Evolutionary conservation across 2,329 filamentous ascomycete genomes (phyloP).

Genomic region (Fusarium sp.): DNA sequence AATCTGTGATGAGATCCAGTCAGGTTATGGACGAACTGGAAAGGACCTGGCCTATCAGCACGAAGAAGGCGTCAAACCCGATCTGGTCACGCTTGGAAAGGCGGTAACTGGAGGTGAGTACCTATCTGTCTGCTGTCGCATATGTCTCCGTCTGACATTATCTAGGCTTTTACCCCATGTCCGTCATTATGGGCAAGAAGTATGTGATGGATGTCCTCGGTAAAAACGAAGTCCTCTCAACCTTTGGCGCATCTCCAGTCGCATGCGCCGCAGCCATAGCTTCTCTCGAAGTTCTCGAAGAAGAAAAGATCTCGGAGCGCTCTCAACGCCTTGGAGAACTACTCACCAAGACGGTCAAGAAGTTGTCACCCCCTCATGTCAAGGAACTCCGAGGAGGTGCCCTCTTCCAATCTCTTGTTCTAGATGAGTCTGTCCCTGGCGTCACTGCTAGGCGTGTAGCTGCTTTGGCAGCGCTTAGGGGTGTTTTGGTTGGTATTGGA

Average conservation of each 20-base stretch:
- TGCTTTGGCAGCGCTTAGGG: background rate
- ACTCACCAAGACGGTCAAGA: slow-evolving; percentile 1
- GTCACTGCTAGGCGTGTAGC: slow-evolving; percentile 11
- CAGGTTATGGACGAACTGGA: slow-evolving; percentile 92
- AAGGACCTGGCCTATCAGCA: slow-evolving; percentile 90
- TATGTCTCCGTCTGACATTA: too few relatives aligned
- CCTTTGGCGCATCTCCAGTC: background rate
- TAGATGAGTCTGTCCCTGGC: slow-evolving; percentile 6
- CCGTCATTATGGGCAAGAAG: slow-evolving; percentile 12
- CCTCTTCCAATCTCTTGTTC: slow-evolving; percentile 22
- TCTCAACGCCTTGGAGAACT: slow-evolving; percentile 16
- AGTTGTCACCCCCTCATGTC: slow-evolving; percentile 3
- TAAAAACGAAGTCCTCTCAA: slow-evolving; percentile 9
- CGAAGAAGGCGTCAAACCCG: slow-evolving; percentile 84
- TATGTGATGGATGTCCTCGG: slow-evolving; percentile 2
- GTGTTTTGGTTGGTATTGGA: slow-evolving; percentile 12
- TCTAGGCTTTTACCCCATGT: slow-evolving; percentile 17
- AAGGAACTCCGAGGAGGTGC: slow-evolving; percentile 6
- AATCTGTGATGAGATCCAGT: slow-evolving; percentile 99
- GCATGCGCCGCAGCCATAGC: slow-evolving; percentile 15
- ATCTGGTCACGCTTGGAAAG: slow-evolving; percentile 90
- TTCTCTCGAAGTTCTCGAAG: slow-evolving; percentile 4
- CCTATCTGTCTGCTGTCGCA: too few relatives aligned
- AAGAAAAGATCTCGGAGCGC: background rate
- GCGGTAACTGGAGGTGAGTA: slow-evolving; percentile 83